Evolutionary conservation across 1,139 yeast genomes (phyloP).

Genomic region (Spathaspora sp.): DNA sequence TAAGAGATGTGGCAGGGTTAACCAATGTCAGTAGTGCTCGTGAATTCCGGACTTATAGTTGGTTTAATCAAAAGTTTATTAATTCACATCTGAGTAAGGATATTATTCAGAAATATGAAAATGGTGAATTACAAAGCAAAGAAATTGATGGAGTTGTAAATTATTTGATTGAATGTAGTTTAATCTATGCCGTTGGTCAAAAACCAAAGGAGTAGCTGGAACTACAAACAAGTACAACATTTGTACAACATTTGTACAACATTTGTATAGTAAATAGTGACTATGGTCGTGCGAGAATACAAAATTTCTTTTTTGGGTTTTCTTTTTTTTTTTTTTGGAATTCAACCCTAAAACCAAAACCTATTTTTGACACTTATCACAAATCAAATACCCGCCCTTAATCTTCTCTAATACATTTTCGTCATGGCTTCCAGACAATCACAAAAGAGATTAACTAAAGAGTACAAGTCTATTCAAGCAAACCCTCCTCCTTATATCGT

Average conservation of each 20-base stretch:
- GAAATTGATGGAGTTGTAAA: conserved; percentile 13
- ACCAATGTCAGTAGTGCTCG: conserved; percentile 23
- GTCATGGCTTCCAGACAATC: conserved; percentile 52
- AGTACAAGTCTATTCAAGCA: conserved; percentile 69
- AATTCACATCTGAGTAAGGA: conserved; percentile 22
- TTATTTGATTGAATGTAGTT: conserved; percentile 20
- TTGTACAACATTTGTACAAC: too few species aligned
- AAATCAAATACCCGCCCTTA: not conserved
- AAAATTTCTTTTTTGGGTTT: not conserved
- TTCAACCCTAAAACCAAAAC: not conserved
- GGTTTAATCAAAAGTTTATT: conserved; percentile 27
- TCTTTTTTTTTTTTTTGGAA: not conserved
- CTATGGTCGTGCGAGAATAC: not conserved
- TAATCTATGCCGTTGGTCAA: conserved; percentile 30
- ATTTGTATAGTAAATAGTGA: too few species aligned
- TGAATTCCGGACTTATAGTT: conserved; percentile 20
- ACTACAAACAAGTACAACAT: too few species aligned
- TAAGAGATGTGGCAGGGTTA: conserved; percentile 23
- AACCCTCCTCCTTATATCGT: conserved; percentile 79
- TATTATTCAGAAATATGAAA: conserved; percentile 15
- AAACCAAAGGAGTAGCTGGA: conserved; percentile 2
- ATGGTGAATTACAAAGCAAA: conserved; percentile 17
- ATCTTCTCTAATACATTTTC: not conserved
- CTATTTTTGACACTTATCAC: not conserved
- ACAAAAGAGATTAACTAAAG: conserved; percentile 63